Evolutionary conservation across 495 filamentous ascomycete species (phyloP).

Genomic region (Ascodesmis nigricans): DNA sequence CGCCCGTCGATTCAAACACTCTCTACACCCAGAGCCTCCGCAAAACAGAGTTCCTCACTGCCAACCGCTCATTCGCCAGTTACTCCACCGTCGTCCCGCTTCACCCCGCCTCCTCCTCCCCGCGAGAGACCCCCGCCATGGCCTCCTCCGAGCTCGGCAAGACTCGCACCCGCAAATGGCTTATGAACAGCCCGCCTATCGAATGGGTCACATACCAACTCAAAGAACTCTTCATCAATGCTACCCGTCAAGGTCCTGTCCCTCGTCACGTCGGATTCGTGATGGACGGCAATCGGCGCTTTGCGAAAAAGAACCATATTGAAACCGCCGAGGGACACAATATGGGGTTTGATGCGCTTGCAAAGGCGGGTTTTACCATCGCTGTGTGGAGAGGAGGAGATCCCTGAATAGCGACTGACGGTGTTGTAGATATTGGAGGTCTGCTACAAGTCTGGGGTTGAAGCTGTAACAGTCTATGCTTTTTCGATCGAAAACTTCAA

Average conservation of each 20-base stretch:
- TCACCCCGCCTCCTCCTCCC: no score
- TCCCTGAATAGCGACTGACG: no score
- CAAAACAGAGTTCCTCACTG: no score
- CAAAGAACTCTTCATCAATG: constrained; percentile 64
- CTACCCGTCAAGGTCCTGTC: constrained; percentile 70
- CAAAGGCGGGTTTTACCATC: constrained; percentile 35
- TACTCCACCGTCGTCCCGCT: no score
- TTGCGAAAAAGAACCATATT: constrained; percentile 70
- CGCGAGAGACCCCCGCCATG: no score
- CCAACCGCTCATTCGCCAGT: no score
- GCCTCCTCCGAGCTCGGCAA: constrained; percentile 17
- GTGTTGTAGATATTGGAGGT: constrained; percentile 65
- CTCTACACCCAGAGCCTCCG: no score
- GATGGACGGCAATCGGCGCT: constrained; percentile 93
- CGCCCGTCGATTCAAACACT: no score
- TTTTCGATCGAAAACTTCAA: constrained; percentile 99
- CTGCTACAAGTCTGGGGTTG: constrained; percentile 87
- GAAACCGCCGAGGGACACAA: constrained; percentile 97
- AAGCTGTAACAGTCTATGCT: constrained; percentile 90
- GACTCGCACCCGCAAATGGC: constrained; percentile 44
- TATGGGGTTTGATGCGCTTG: constrained; percentile 84
- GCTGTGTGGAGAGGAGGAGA: neutral
- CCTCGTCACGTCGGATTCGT: constrained; percentile 92
- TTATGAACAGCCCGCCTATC: constrained; percentile 67
- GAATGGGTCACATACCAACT: constrained; percentile 56